Base-by-base conservation (phyloP, 495 filamentous ascomycete genomes). In the Penicillium tannophilum region DNA sequence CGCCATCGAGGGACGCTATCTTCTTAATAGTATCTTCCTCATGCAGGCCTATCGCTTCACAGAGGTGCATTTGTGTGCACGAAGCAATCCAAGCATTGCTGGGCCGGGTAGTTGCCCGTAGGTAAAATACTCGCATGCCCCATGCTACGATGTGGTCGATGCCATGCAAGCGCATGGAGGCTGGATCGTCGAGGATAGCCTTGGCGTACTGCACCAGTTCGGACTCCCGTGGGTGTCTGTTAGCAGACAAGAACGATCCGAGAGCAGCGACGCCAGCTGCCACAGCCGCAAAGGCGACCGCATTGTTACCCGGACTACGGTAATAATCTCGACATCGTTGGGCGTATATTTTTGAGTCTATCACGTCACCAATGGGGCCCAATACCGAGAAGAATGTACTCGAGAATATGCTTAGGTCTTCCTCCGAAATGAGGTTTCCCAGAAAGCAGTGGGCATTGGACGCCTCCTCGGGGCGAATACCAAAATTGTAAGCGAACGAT, bases 61-160 rank as follows among this genome's bases (percentile, higher is more conserved):
- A 70, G 12, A 69, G 69, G 35, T 74, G 69, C 69, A 74, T 74
- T 1, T 28, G 55, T 0, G 71, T 74, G 54, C 71, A 74, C 1
- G 71, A 74, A 6, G 71, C 69, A 42, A 74, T 63, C 71, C 71
- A 74, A n/a, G 71, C 67, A 65, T 67, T 69, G 47, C 50, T 67
- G 3, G 71, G 71, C 1, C 71, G 67, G 42, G 71, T 69, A 17
- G 71, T 74, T 16, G 71, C 69, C 20, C 71, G 65, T 9, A 74
- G 58, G 30, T 74, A 74, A 48, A 74, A 33, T n/a, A 74, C 48
- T 14, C 71, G 65, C 65, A 74, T 61, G 30, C 65, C 63, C 71
- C 71, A 74, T 6, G 71, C 71, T 28, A 74, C 26, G 54, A 74
- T 63, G 19, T 74, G 71, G 56, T 74, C 71, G 28, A 72, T 64